Base-by-base conservation (phyloP, 768 basidiomycete species). In the Lanmaoa rubissima region DNA sequence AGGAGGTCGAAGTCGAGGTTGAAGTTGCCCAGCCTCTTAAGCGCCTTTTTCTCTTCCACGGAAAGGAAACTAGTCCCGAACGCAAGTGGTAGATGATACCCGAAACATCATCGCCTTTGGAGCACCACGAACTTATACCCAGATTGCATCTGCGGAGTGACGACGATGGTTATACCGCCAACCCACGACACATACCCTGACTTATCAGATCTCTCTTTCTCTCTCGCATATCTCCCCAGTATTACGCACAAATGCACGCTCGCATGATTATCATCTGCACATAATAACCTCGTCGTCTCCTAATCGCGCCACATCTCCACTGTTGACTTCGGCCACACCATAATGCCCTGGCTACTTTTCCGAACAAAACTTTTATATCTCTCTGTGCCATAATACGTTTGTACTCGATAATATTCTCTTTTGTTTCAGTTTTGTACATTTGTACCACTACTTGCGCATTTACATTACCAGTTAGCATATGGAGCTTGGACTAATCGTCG, bases 1-100 rank as follows among this genome's bases (percentile, higher is more conserved):
- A 76, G 43, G 80, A 83, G 64, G 71, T 79, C n/a, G 78, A 79
- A 65, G 70, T 75, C 46, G 77, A 79, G 61, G 79, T 88, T 21
- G 83, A 83, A 64, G 75, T 87, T 9, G 69, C 75, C 51, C 79
- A 79, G 60, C 76, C 79, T 61, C 71, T 77, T 42, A 88, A 90
- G 71, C 76, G 83, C 35, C 76, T 92, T 41, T 91, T 92, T 75
- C 74, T 85, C 52, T 92, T 91, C 69, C 78, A 82, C 19, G 79
- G 75, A 58, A 79, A 77, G 62, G 74, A 76, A 60, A 58, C 61
- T 2, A 68, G 57, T 42, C 63, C 63, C 39, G 66, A 61, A 61
- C 63, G 59, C 42, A 67, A 71, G 60, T 62, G 65, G 62, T 72
- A 66, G 60, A 61, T 48, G 61, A 57, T 63, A 44, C 50, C 43